A percentile compares a stretch with the other conserved stretches of the same genome.
Conservation (phyloP, 2,329 filamentous ascomycete species). For the Fusarium praegraminearum region DNA sequence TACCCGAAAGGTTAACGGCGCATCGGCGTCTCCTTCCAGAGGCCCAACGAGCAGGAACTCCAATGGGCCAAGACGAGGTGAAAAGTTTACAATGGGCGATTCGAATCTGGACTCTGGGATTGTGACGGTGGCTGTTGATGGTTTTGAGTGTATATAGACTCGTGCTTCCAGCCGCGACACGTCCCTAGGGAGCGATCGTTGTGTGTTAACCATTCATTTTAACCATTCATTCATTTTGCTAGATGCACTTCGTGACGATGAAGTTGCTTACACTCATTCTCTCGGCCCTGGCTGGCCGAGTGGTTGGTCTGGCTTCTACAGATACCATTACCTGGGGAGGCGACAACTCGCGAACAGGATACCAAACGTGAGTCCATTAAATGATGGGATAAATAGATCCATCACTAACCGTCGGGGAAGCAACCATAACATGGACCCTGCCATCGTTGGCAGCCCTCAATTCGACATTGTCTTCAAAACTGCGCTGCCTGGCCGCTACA, state of each 20-base stretch:
- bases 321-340: constrained; percentile 72
- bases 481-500: constrained; percentile 64
- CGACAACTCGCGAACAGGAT: constrained; percentile 65
- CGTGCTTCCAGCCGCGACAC: neutral
- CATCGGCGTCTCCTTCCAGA: constrained; percentile 3
- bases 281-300: constrained; percentile 51
- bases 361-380: constrained; percentile 60
- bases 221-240: constrained; percentile 13
- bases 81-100: neutral
- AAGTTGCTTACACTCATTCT: constrained; percentile 48
- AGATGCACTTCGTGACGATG: constrained; percentile 31
- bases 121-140: neutral
- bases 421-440: constrained; percentile 73
- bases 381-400: too few species aligned
- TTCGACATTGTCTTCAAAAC: constrained; percentile 69
- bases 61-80: neutral
- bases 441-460: constrained; percentile 65
- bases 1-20: constrained; percentile 29
- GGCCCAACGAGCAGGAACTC: neutral
- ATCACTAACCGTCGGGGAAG: constrained; percentile 24
- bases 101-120: neutral
- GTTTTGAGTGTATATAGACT: constrained; percentile 24
- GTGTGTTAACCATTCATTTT: neutral
- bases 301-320: constrained; percentile 56
- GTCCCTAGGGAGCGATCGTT: neutral